Conservation (phyloP, 208 protist species). For the Crithidia expoeki region DNA sequence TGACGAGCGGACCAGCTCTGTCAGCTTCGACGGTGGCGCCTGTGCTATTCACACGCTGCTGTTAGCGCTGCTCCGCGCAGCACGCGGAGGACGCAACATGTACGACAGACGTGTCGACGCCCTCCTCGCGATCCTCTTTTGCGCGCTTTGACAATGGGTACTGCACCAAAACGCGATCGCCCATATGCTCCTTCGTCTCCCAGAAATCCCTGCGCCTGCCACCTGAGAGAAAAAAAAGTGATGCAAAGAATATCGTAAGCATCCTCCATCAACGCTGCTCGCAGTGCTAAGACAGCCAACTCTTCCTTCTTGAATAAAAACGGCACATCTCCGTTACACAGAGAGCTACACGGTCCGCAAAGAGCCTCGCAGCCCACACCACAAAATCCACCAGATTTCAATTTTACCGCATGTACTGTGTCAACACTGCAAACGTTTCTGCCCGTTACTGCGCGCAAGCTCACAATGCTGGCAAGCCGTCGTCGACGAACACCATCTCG, state of each 20-base stretch:
- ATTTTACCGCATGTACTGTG: slow-evolving; percentile 1
- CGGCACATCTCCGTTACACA: slow-evolving; percentile 6
- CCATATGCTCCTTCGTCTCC: neutral
- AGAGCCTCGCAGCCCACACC: slow-evolving; percentile 5
- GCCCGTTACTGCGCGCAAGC: slow-evolving; percentile 8
- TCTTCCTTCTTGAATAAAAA: slow-evolving; percentile 14
- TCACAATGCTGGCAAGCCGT: neutral
- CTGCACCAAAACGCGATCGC: neutral
- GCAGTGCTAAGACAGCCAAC: slow-evolving; percentile 2
- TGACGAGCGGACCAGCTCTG: too few relatives aligned
- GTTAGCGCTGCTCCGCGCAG: too few relatives aligned
- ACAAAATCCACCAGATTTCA: neutral
- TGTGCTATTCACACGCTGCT: too few relatives aligned
- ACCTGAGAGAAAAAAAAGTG: slow-evolving; percentile 4
- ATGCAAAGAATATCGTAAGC: slow-evolving; percentile 6
- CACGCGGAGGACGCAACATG: too few relatives aligned
- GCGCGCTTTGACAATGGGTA: neutral
- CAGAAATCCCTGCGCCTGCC: slow-evolving; percentile 1
- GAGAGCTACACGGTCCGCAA: slow-evolving; percentile 1
- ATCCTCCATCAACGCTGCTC: slow-evolving; percentile 7
- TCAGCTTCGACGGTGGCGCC: too few relatives aligned
- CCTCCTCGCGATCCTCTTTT: neutral
- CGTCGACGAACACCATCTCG: neutral
- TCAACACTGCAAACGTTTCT: slow-evolving; percentile 2
- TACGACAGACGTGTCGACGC: too few relatives aligned